phyloP scores from a whole-genome alignment of 83 land plant species.

The Picea engelmannii region DNA sequence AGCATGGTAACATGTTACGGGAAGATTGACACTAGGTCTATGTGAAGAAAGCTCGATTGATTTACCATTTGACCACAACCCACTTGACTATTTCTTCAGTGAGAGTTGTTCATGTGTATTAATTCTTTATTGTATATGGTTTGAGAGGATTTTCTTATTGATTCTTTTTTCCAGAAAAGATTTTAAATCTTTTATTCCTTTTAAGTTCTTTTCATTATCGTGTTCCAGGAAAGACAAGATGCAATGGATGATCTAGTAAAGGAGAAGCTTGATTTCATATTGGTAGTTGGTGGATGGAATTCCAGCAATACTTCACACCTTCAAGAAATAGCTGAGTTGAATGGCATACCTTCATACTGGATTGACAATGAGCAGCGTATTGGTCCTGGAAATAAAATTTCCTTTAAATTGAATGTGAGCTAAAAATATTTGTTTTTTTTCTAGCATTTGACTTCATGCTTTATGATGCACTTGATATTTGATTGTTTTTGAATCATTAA shows the following conservation, averaged over 20 bases:
- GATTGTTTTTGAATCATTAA: conserved; percentile 1
- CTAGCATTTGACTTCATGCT: neutral
- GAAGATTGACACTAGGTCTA: no score
- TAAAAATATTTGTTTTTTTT: no score
- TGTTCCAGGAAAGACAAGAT: conserved; percentile 94
- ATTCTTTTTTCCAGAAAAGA: no score
- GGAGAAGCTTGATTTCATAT: conserved; percentile 79
- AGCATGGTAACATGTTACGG: no score
- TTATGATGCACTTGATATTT: neutral
- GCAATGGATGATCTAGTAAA: conserved; percentile 90
- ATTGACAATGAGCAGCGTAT: conserved; percentile 87
- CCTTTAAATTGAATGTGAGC: conserved; percentile 73
- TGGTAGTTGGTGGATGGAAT: conserved; percentile 98
- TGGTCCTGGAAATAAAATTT: conserved; percentile 87
- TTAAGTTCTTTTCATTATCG: conserved; percentile 1
- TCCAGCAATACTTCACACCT: conserved; percentile 96
- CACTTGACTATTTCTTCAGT: no score
- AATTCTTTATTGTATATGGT: neutral
- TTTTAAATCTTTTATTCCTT: neutral
- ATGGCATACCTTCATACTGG: conserved; percentile 93
- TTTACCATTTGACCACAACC: no score
- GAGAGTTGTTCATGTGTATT: neutral
- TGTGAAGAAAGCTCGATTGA: no score
- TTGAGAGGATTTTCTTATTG: neutral
- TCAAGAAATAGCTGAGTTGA: conserved; percentile 92